A percentile compares a stretch with the other conserved stretches of the same genome.
Conservation (phyloP, 2,329 filamentous ascomycete genomes). For the Fusarium sulawesiense region DNA sequence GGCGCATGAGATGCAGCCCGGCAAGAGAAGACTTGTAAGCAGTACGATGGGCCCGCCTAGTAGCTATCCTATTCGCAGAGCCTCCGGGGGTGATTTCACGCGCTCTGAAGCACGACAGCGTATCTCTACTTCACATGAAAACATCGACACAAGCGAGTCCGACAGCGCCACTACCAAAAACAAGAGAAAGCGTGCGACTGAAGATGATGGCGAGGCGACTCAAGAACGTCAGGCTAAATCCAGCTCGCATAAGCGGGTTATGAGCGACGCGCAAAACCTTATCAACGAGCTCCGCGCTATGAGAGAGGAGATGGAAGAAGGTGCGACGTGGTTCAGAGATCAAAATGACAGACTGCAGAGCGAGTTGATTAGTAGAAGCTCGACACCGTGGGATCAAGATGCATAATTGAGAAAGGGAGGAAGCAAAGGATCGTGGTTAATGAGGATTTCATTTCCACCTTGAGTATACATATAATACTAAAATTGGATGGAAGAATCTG, state of each 20-base stretch:
- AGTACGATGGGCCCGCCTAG: constrained; percentile 47
- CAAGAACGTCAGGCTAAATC: constrained; percentile 27
- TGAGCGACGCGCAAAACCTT: constrained; percentile 56
- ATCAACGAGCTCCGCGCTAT: constrained; percentile 56
- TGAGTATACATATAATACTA: constrained; percentile 45
- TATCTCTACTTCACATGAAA: constrained; percentile 42
- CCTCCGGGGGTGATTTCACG: constrained; percentile 40
- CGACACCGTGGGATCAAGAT: constrained; percentile 52
- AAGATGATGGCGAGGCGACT: constrained; percentile 41
- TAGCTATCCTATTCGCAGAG: constrained; percentile 35
- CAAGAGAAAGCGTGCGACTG: constrained; percentile 50
- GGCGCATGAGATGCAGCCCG: constrained; percentile 58
- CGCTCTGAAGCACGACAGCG: constrained; percentile 32
- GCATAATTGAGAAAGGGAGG: constrained; percentile 32
- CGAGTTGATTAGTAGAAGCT: constrained; percentile 50
- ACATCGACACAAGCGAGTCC: constrained; percentile 5
- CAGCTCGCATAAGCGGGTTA: constrained; percentile 54
- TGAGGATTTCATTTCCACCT: constrained; percentile 8
- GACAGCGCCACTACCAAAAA: constrained; percentile 40
- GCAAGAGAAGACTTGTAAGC: constrained; percentile 54
- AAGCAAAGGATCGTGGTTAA: neutral
- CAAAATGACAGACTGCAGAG: constrained; percentile 58
- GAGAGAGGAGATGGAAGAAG: constrained; percentile 60
- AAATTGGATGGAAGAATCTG: constrained; percentile 38
- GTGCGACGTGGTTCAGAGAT: constrained; percentile 59